Evolutionary conservation across 371 early-diverging fungal species (phyloP).

Genomic region (Mucor irregularis): DNA sequence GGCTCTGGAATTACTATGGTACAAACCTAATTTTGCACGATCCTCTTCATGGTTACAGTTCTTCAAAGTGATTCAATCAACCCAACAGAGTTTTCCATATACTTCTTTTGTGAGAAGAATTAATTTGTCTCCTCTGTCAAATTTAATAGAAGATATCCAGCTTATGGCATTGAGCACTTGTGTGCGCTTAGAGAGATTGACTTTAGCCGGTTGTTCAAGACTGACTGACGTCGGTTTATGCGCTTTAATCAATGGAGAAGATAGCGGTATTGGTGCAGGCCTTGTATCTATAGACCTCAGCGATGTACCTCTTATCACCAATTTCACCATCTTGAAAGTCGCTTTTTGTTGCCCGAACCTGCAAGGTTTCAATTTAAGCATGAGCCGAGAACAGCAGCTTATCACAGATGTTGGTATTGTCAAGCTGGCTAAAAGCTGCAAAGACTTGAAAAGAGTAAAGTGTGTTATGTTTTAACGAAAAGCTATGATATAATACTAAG

Average conservation of each 20-base stretch:
- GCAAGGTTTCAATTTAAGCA: conserved; percentile 49
- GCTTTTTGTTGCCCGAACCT: conserved; percentile 40
- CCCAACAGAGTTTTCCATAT: conserved; percentile 43
- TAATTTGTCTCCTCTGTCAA: conserved; percentile 53
- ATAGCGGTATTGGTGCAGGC: conserved; percentile 15
- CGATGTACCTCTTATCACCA: conserved; percentile 36
- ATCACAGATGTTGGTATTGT: conserved; percentile 38
- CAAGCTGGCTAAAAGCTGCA: conserved; percentile 30
- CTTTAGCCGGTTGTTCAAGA: conserved; percentile 52
- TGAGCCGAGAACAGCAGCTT: conserved; percentile 33
- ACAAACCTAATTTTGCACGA: conserved; percentile 33
- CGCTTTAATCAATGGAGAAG: conserved; percentile 34
- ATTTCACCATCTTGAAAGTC: conserved; percentile 29
- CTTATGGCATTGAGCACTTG: conserved; percentile 45
- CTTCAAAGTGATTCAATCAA: conserved; percentile 26
- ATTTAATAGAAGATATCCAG: conserved; percentile 41
- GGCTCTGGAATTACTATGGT: conserved; percentile 53
- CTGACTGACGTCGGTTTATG: conserved; percentile 50
- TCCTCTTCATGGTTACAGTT: conserved; percentile 25
- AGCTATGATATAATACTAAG: background rate
- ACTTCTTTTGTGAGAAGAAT: conserved; percentile 59
- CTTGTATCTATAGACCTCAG: conserved; percentile 48
- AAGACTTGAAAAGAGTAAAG: conserved; percentile 39
- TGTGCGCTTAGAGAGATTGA: conserved; percentile 56
- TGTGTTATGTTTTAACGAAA: background rate